Percentiles rank a stretch among this genome's conserved stretches.
Evolutionary conservation across 1,139 yeast genomes (phyloP).

Genomic region (Taiozyma sp.): DNA sequence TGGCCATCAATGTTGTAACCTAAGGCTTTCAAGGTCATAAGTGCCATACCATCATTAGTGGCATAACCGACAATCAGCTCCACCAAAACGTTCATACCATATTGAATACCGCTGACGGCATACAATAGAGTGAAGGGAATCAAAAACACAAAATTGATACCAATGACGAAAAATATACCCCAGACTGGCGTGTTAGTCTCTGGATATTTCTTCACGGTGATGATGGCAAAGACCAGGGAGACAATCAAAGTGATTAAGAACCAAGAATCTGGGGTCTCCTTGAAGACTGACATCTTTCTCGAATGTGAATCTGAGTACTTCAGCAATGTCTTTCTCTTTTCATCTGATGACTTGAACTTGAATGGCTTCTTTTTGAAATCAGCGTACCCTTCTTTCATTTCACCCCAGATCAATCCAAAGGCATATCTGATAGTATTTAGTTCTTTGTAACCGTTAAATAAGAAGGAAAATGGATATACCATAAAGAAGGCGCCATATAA

Average conservation of each 20-base stretch:
- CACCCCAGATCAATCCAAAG: background rate
- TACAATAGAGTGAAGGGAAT: conserved; percentile 46
- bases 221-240: conserved; percentile 45
- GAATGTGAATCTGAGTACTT: conserved; percentile 46
- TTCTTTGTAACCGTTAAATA: conserved; percentile 36
- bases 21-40: conserved; percentile 53
- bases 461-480: conserved; percentile 50
- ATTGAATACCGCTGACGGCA: conserved; percentile 47
- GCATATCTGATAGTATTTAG: conserved; percentile 21
- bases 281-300: conserved; percentile 48
- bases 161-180: conserved; percentile 55
- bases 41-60: conserved; percentile 55
- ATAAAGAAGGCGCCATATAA: conserved; percentile 55
- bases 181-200: conserved; percentile 39
- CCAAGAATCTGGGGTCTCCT: conserved; percentile 64
- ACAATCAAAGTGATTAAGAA: conserved; percentile 41
- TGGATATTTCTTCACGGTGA: conserved; percentile 43
- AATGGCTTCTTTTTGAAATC: background rate
- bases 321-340: background rate
- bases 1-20: conserved; percentile 60
- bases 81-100: conserved; percentile 54
- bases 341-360: background rate
- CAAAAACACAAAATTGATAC: conserved; percentile 48
- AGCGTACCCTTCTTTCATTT: no score
- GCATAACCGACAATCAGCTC: conserved; percentile 63